Evolutionary conservation across 1,139 yeast genomes (phyloP).

Genomic region (Suhomyces bokatorum): DNA sequence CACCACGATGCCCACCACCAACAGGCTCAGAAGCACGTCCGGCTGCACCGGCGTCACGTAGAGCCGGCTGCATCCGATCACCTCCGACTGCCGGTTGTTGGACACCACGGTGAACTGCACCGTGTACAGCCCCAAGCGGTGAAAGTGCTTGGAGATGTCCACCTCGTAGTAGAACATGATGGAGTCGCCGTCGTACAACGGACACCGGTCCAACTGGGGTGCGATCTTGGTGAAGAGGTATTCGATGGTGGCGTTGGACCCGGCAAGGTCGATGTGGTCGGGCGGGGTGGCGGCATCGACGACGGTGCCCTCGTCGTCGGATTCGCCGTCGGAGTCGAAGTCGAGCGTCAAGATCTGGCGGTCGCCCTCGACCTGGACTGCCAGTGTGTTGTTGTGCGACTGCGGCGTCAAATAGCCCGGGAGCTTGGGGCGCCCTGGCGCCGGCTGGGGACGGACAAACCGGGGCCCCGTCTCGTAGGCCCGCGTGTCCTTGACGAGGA

Average conservation of each 20-base stretch:
- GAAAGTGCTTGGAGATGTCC: conserved; percentile 34
- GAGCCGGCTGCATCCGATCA: conserved; percentile 50
- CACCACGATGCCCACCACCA: conserved; percentile 42
- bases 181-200: conserved; percentile 43
- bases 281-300: neutral
- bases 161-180: conserved; percentile 41
- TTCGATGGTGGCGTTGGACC: conserved; percentile 24
- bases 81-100: conserved; percentile 32
- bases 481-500: conserved; percentile 39
- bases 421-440: neutral
- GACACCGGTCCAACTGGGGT: conserved; percentile 38
- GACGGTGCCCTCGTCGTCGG: conserved; percentile 6
- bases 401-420: neutral
- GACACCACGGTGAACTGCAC: conserved; percentile 41
- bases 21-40: conserved; percentile 31
- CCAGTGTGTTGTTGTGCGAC: too few species aligned
- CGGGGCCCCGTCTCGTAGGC: conserved; percentile 26
- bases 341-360: neutral
- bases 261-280: conserved; percentile 11
- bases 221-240: conserved; percentile 29
- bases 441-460: conserved; percentile 11
- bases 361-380: too few species aligned
- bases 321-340: neutral
- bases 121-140: conserved; percentile 45
- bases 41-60: conserved; percentile 52